These are phyloP conservation scores for Calocybe gangraenosa DNA, from an alignment of 768 basidiomycete genomes.

Conservation along the genomic window DNA sequence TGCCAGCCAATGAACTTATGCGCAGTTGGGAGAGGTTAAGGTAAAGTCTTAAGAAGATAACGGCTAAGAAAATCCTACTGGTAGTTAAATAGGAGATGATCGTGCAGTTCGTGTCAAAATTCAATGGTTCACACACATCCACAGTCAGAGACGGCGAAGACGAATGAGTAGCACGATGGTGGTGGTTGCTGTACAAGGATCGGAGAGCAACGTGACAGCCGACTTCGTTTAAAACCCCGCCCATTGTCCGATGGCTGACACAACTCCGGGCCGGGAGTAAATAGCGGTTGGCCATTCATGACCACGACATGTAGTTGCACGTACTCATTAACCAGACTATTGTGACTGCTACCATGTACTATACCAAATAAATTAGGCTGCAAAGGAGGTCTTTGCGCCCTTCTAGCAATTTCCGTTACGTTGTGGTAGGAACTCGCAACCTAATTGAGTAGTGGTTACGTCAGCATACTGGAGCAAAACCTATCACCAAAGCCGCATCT, in stretches of 20 bases:
- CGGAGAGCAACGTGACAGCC: conserved; percentile 17
- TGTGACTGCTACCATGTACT: too few relatives aligned
- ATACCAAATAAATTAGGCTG: too few relatives aligned
- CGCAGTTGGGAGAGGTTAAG: not conserved
- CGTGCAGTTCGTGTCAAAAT: conserved; percentile 27
- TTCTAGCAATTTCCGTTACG: too few relatives aligned
- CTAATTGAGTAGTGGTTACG: conserved; percentile 26
- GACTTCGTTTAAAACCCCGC: conserved; percentile 29
- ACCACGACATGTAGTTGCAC: too few relatives aligned
- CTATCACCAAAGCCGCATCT: conserved; percentile 18
- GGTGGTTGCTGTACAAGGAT: conserved; percentile 34
- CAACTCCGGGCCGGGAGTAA: too few relatives aligned
- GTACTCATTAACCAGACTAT: too few relatives aligned
- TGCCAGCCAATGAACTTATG: conserved; percentile 33
- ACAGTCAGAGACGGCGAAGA: conserved; percentile 36
- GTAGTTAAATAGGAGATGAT: conserved; percentile 10
- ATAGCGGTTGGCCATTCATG: not conserved
- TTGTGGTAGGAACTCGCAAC: too few relatives aligned
- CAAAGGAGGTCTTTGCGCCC: too few relatives aligned
- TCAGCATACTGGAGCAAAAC: conserved; percentile 25
- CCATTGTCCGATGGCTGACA: conserved; percentile 3
- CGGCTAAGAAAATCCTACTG: conserved; percentile 11
- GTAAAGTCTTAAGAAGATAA: conserved; percentile 16
- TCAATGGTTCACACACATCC: conserved; percentile 49
- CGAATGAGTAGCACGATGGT: conserved; percentile 31